Percentiles rank a stretch among this genome's conserved stretches.
Evolutionary conservation across 805 yeast genomes (phyloP).

Genomic region (Vanderwaltozyma verrucispora): DNA sequence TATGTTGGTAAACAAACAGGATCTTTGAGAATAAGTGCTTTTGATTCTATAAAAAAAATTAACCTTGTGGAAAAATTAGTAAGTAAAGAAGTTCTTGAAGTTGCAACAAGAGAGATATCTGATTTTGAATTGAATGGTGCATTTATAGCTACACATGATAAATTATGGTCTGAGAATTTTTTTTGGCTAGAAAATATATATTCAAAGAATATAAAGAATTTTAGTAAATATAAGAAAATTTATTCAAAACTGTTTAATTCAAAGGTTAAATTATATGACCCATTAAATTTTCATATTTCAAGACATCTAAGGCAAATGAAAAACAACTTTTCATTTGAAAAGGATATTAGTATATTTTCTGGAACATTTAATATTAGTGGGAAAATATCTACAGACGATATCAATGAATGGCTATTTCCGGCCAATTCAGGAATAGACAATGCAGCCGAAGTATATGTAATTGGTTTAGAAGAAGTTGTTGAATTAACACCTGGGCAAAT

Average conservation of each 20-base stretch:
- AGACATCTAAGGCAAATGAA: slow-evolving; percentile 44
- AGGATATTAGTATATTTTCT: slow-evolving; percentile 54
- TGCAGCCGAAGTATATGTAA: slow-evolving; percentile 57
- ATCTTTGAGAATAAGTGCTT: slow-evolving; percentile 77
- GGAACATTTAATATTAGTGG: slow-evolving; percentile 91
- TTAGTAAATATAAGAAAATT: slow-evolving; percentile 21
- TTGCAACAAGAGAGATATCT: slow-evolving; percentile 33
- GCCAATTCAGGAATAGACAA: slow-evolving; percentile 20
- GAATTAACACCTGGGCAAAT: slow-evolving; percentile 78
- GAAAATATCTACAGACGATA: slow-evolving; percentile 42
- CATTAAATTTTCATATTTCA: slow-evolving; percentile 74
- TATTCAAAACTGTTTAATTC: slow-evolving; percentile 22
- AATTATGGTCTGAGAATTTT: slow-evolving; percentile 89
- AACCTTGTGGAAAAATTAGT: slow-evolving; percentile 64
- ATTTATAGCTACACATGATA: slow-evolving; percentile 57
- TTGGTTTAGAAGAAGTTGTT: slow-evolving; percentile 85
- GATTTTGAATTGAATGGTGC: slow-evolving; percentile 33
- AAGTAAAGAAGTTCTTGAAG: slow-evolving; percentile 51
- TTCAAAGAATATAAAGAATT: slow-evolving; percentile 31
- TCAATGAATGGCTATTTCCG: slow-evolving; percentile 76
- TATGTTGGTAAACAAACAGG: slow-evolving; percentile 79
- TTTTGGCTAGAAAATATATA: slow-evolving; percentile 74
- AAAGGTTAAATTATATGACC: slow-evolving; percentile 71
- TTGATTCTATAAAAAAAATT: slow-evolving; percentile 84
- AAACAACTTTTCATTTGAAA: slow-evolving; percentile 47